Percentiles rank a stretch among this genome's conserved stretches.
Conservation (phyloP, 768 basidiomycete species). For the Lyophyllum shimeji region DNA sequence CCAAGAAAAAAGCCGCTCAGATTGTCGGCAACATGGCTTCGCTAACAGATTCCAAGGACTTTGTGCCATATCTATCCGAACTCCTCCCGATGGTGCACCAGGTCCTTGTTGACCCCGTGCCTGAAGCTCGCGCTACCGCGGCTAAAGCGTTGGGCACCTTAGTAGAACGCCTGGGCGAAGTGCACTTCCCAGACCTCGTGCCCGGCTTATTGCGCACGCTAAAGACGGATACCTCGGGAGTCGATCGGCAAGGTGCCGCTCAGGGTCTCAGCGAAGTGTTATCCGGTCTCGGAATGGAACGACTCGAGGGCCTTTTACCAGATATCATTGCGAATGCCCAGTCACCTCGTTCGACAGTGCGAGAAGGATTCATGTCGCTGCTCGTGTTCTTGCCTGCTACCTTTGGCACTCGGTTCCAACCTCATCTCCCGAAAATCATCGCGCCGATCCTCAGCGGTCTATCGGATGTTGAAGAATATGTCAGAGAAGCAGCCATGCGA, state of each 20-base stretch:
- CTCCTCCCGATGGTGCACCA: slow-evolving; percentile 89
- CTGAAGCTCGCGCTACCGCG: slow-evolving; percentile 95
- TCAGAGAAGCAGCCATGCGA: slow-evolving; percentile 96
- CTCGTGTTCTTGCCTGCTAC: slow-evolving; percentile 95
- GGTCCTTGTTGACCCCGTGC: slow-evolving; percentile 95
- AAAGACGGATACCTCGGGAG: slow-evolving; percentile 90
- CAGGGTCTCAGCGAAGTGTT: slow-evolving; percentile 96
- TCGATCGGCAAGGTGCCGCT: slow-evolving; percentile 96
- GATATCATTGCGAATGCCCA: slow-evolving; percentile 92
- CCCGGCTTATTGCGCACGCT: slow-evolving; percentile 84
- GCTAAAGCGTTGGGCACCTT: slow-evolving; percentile 95
- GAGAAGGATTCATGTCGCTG: slow-evolving; percentile 98
- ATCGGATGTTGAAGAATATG: slow-evolving; percentile 92
- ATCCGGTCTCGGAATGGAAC: slow-evolving; percentile 95
- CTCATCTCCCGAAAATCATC: slow-evolving; percentile 93
- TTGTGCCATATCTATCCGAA: slow-evolving; percentile 89
- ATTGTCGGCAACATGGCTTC: slow-evolving; percentile 98
- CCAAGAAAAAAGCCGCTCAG: slow-evolving; percentile 93
- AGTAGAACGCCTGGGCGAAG: slow-evolving; percentile 94
- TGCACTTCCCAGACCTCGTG: slow-evolving; percentile 94
- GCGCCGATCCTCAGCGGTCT: slow-evolving; percentile 89
- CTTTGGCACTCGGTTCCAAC: slow-evolving; percentile 95
- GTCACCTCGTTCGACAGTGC: slow-evolving; percentile 85
- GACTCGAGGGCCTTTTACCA: slow-evolving; percentile 90
- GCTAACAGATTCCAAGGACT: slow-evolving; percentile 86